Base-by-base conservation (phyloP, 768 basidiomycete genomes). In the Rhodotorula diobovata region DNA sequence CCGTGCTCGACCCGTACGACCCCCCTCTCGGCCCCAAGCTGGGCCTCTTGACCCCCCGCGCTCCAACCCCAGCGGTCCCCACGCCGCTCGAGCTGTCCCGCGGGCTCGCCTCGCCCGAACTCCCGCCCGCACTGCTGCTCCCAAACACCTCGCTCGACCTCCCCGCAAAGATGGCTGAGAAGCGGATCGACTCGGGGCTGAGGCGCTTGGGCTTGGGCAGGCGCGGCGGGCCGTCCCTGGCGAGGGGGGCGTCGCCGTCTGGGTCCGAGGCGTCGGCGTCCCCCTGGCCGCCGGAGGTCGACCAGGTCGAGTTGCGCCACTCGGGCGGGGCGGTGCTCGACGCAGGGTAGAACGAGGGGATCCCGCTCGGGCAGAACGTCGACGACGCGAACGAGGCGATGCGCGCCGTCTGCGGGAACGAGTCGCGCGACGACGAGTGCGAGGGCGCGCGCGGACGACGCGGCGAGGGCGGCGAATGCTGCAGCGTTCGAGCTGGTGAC, bases 141-240 rank as follows among this genome's bases (percentile, higher is more conserved):
- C 56, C 28, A n/a, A 30, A 41, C 34, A 34, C 6, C 34, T 55
- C 28, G 54, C 35, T 55, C 56, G 18, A 2, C 2, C 56, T 23
- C 16, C 32, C 23, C 1, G 54, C 32, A 55, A 32, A 46, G 21
- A 65, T 35, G 15, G 56, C 25, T 46, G 64, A 59, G 65, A 66
- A 66, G 10, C 65, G 65, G 48, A 66, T 59, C 56, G 56, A 59
- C 45, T 59, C 65, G 28, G 56, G 65, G 23, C 56, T 50, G 35
- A 58, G 57, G 15, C 64, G 64, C 18, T 45, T 23, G 28, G 41
- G 20, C 21, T 46, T 9, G 6, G 48, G 48, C 48, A 23, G 25
- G 41, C 20, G n/a, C n/a, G 21, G 23, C n/a, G 43, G 32, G 34
- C 54, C 59, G 25, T n/a, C 39, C 39, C n/a, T n/a, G n/a, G n/a